Evolutionary conservation across 1,284 basidiomycete genomes (phyloP).

Genomic region (Leccinum angustisporum): DNA sequence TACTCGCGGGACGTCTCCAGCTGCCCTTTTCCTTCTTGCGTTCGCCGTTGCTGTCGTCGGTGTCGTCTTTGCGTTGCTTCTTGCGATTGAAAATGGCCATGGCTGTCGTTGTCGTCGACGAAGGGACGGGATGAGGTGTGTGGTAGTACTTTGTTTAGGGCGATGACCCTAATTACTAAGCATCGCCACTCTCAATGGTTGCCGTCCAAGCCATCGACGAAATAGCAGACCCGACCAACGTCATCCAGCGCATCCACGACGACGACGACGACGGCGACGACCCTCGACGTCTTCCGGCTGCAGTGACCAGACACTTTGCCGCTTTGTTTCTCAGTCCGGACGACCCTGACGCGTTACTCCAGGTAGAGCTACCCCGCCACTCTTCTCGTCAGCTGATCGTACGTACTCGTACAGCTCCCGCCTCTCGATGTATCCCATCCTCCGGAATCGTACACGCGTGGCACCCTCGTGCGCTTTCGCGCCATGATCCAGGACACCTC

Average conservation of each 20-base stretch:
- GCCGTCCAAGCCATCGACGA: slow-evolving; percentile 51
- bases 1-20: slow-evolving; percentile 87
- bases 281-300: slow-evolving; percentile 41
- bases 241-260: slow-evolving; percentile 47
- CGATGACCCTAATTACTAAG: slow-evolving; percentile 14
- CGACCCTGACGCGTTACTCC: slow-evolving; percentile 39
- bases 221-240: slow-evolving; percentile 46
- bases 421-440: slow-evolving; percentile 46
- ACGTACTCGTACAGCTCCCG: slow-evolving; percentile 48
- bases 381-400: slow-evolving; percentile 1
- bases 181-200: slow-evolving; percentile 43
- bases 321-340: slow-evolving; percentile 40
- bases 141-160: not conserved
- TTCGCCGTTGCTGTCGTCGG: slow-evolving; percentile 41
- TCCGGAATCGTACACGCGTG: slow-evolving; percentile 45
- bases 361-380: slow-evolving; percentile 35
- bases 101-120: slow-evolving; percentile 25
- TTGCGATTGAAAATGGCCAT: slow-evolving; percentile 64
- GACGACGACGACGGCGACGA: slow-evolving; percentile 12
- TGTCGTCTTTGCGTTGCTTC: slow-evolving; percentile 37
- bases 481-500: slow-evolving; percentile 83
- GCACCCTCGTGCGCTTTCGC: slow-evolving; percentile 64
- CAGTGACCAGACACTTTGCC: slow-evolving; percentile 52
- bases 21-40: slow-evolving; percentile 83
- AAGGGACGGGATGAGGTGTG: not conserved